Percentiles rank a stretch among this genome's conserved stretches.
These are phyloP conservation scores for Chaetomium olivaceum DNA, from an alignment of 2,329 filamentous ascomycete species.

Conservation along the genomic window DNA sequence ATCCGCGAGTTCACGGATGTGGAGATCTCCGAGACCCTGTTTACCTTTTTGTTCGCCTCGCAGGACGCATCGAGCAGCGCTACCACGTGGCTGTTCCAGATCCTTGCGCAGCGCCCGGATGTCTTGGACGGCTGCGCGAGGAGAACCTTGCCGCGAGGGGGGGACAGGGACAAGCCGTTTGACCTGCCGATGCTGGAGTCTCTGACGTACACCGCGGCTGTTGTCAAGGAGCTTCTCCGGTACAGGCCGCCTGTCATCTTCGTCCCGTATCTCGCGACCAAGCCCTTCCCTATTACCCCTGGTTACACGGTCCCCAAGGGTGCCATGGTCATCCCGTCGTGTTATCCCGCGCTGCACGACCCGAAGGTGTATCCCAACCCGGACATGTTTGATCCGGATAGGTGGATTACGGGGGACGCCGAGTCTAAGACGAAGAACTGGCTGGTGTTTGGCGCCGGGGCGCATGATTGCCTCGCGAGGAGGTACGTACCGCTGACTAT, in stretches of 20 bases:
- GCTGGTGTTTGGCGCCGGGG: conserved; percentile 91
- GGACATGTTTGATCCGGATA: conserved; percentile 84
- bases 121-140: conserved; percentile 82
- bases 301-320: conserved; percentile 91
- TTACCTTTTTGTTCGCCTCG: conserved; percentile 95
- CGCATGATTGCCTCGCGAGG: conserved; percentile 95
- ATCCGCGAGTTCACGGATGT: conserved; percentile 86
- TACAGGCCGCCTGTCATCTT: conserved; percentile 96
- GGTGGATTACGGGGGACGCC: conserved; percentile 87
- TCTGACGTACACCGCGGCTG: conserved; percentile 85
- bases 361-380: conserved; percentile 89
- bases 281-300: conserved; percentile 83
- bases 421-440: conserved; percentile 93
- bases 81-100: conserved; percentile 92
- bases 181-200: conserved; percentile 85
- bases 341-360: conserved; percentile 87
- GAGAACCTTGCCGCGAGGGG: conserved; percentile 74
- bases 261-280: conserved; percentile 94
- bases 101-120: conserved; percentile 88
- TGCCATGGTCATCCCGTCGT: conserved; percentile 90
- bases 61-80: conserved; percentile 96
- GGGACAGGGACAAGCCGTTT: conserved; percentile 56
- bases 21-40: conserved; percentile 90
- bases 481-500: conserved; percentile 87
- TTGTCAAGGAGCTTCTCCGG: conserved; percentile 86